These are phyloP conservation scores for Asterella californica DNA, from an alignment of 225 moss, liverwort and hornwort species.

Conservation along the genomic window DNA sequence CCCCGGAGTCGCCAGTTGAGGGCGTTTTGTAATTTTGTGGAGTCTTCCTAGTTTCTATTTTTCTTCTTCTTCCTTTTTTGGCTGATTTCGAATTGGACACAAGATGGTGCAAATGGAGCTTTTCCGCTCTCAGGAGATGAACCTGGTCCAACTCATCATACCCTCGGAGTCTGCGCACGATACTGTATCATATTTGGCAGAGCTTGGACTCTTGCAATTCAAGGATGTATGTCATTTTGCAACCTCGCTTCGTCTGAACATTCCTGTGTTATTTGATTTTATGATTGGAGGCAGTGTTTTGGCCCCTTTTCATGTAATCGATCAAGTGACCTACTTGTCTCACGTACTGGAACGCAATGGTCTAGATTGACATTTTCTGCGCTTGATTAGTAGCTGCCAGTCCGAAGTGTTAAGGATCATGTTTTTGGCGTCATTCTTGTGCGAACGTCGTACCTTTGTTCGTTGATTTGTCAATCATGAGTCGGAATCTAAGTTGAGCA, in stretches of 20 bases:
- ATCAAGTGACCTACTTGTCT: not conserved
- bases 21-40: slow-evolving; percentile 11
- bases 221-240: slow-evolving; percentile 63
- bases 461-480: not conserved
- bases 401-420: not conserved
- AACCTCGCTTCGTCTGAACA: not conserved
- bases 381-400: not conserved
- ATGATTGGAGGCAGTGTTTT: not conserved
- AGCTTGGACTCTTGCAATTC: slow-evolving; percentile 91
- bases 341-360: not conserved
- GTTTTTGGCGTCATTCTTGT: not conserved
- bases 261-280: not conserved
- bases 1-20: not conserved
- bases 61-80: not conserved
- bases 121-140: slow-evolving; percentile 96
- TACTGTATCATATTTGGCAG: slow-evolving; percentile 83
- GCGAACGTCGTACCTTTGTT: not conserved
- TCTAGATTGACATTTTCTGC: not conserved
- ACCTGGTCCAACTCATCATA: slow-evolving; percentile 88
- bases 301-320: not conserved
- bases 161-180: slow-evolving; percentile 95
- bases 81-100: slow-evolving; percentile 12
- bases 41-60: not conserved
- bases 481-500: not conserved
- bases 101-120: slow-evolving; percentile 90